phyloP scores from a whole-genome alignment of 352 stramenopile species.

The Pythium phragmitis region DNA sequence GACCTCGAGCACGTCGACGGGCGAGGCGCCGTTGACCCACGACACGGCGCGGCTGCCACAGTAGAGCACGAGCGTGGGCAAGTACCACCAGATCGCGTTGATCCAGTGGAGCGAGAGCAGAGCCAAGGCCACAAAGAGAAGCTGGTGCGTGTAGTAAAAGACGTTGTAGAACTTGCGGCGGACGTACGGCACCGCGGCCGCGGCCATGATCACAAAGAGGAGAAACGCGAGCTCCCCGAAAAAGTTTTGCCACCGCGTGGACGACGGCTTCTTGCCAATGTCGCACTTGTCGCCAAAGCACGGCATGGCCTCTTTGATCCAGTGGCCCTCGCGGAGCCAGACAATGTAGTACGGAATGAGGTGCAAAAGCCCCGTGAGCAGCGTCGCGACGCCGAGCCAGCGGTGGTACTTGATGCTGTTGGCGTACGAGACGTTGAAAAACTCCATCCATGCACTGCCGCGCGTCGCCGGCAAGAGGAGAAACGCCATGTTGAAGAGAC shows the following conservation, averaged over 20 bases:
- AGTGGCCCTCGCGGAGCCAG: constrained; percentile 29
- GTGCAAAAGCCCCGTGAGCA: constrained; percentile 30
- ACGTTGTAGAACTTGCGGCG: constrained; percentile 40
- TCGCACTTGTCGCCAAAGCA: constrained; percentile 37
- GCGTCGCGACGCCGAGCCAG: constrained; percentile 35
- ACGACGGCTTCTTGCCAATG: constrained; percentile 17
- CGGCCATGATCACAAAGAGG: constrained; percentile 34
- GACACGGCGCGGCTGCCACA: constrained; percentile 36
- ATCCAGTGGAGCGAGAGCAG: constrained; percentile 42
- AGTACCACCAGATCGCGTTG: constrained; percentile 36
- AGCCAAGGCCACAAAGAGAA: constrained; percentile 35
- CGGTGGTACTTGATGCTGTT: constrained; percentile 51
- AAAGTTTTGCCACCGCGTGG: constrained; percentile 37
- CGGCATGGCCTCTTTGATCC: constrained; percentile 28
- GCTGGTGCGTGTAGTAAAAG: constrained; percentile 49
- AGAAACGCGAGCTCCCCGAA: constrained; percentile 42
- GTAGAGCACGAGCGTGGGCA: constrained; percentile 41
- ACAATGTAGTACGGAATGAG: constrained; percentile 23
- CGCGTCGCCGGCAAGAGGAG: constrained; percentile 39
- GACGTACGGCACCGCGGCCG: constrained; percentile 37
- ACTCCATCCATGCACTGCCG: constrained; percentile 44
- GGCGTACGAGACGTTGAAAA: constrained; percentile 45
- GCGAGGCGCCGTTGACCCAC: constrained; percentile 22
- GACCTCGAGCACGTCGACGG: constrained; percentile 33
- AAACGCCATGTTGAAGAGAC: constrained; percentile 47